phyloP scores from a whole-genome alignment of 1,139 yeast genomes.

The Diutina rugosa region DNA sequence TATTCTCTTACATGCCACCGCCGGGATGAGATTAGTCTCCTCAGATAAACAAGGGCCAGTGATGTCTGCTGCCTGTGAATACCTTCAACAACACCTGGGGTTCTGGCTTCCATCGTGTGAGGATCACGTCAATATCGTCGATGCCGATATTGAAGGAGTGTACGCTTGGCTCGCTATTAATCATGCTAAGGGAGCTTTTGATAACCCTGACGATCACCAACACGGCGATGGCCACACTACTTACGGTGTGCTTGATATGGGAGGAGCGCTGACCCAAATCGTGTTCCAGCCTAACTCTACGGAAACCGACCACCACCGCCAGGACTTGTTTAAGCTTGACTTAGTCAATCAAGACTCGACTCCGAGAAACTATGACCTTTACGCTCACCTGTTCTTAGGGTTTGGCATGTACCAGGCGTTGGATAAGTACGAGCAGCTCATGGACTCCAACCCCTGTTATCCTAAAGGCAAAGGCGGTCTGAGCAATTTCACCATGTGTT shows the following conservation, averaged over 20 bases:
- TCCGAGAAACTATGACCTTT: slow-evolving; percentile 15
- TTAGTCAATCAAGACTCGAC: slow-evolving; percentile 23
- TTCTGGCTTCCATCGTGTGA: slow-evolving; percentile 49
- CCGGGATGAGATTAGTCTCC: slow-evolving; percentile 61
- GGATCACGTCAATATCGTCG: slow-evolving; percentile 53
- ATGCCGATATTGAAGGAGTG: slow-evolving; percentile 70
- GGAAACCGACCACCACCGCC: slow-evolving; percentile 40
- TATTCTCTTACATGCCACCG: slow-evolving; percentile 66
- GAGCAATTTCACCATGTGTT: neutral
- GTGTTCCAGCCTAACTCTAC: slow-evolving; percentile 60
- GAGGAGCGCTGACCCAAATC: slow-evolving; percentile 80
- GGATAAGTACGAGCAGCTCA: slow-evolving; percentile 27
- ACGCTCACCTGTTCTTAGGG: slow-evolving; percentile 65
- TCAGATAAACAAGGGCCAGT: slow-evolving; percentile 41
- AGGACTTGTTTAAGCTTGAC: slow-evolving; percentile 38
- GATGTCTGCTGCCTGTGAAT: slow-evolving; percentile 41
- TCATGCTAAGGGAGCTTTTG: slow-evolving; percentile 50
- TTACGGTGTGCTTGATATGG: slow-evolving; percentile 74
- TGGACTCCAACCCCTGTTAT: slow-evolving; percentile 50
- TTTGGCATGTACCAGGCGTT: slow-evolving; percentile 68
- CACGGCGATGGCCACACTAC: slow-evolving; percentile 46
- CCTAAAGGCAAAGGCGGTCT: slow-evolving; percentile 25
- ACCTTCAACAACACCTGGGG: slow-evolving; percentile 36
- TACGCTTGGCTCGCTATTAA: slow-evolving; percentile 77
- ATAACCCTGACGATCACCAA: slow-evolving; percentile 31